Base-by-base conservation (phyloP, 2,329 filamentous ascomycete species). In the Paraphoma chrysanthemicola region DNA sequence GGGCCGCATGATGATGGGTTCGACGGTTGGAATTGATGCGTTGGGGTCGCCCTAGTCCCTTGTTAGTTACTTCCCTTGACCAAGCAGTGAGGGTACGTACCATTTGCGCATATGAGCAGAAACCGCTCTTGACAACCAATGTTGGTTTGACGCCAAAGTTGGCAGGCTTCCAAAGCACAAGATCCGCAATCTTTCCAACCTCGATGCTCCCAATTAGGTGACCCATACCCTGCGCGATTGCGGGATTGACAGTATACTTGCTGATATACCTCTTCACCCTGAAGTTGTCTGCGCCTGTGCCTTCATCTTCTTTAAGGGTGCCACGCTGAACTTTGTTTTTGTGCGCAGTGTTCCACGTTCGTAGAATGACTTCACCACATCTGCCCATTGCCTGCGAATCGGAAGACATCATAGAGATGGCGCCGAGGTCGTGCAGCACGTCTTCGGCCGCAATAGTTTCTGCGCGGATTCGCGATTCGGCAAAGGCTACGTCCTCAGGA, bases 371-470 rank as follows among this genome's bases (percentile, higher is more conserved):
- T 80, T 98, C 94, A 62, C 94, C 94, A 73, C 92, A 96, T 48
- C 94, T 90, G 54, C 94, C 94, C 94, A 98, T 98, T 68, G 94
- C 94, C 79, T 98, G 94, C 0, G 90, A 94, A 79, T 98, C 94
- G 0, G 90, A 93, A 57, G 88, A 92, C 92, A 98, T 97, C 93
- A 98, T 98, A 76, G 89, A 93, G 77, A 98, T 97, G 62, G 94
- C 94, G 54, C 94, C 94, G 1, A 96, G 83, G 69, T 98, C 94
- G 75, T 98, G 94, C 16, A 98, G 86, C 1, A 98, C 93, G 75
- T 98, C 94, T 81, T 98, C 94, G 23, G 94, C 94, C 0, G 93
- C 94, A 72, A 98, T 98, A 36, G 94, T 98, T 80, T 98, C 93
- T 63, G 92, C 92, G 56, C 94, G 90, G 77, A 98, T 98, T 39